Base-by-base conservation (phyloP, 257 asterid species). In the Lycium barbarum region DNA sequence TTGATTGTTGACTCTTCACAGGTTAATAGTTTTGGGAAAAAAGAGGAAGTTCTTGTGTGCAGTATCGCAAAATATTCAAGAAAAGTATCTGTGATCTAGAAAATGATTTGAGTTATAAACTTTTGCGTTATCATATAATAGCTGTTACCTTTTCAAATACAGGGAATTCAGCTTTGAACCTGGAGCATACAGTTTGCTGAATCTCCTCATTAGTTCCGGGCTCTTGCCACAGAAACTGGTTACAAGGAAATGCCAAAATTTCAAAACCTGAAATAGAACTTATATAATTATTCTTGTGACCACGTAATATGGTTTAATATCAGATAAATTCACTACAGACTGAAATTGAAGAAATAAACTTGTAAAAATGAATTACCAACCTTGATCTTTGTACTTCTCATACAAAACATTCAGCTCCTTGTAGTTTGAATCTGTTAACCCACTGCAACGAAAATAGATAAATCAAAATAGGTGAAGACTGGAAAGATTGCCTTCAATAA, bases 211-310 rank as follows among this genome's bases (percentile, higher is more conserved):
- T 94, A 35, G 92, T 94, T 88, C 98, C 99, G 7, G 98, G 98
- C 85, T 95, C 98, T 91, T 95, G 99, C 83, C 90, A 91, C 82
- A 85, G 93, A 86, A 95, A 95, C 88, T 95, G 99, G 83, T 95
- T 95, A 92, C 98, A 95, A 84, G 99, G 99, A 93, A 95, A 95
- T 82, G 98, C 99, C 17, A 95, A 90, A 40, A 95, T 91, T 89
- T 95, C 99, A 3, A 95, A 88, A 86, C 95, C 99, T 95, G 88
- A 66, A 81, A 84, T 17, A 83, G 79, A 33, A 36, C 68, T 33
- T 12, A 8, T 2, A 26, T 10, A 45, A 14, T 40, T 63, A 57
- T 81, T 18, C 43, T 40, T 81, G 12, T 36, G 72, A 61, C 76
- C 20, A 81, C 2, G 1, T 13, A 6, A 20, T 33, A 81, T n/a